Evolutionary conservation across 306 rosid genomes (phyloP).

Genomic region (Prunus mongolica): DNA sequence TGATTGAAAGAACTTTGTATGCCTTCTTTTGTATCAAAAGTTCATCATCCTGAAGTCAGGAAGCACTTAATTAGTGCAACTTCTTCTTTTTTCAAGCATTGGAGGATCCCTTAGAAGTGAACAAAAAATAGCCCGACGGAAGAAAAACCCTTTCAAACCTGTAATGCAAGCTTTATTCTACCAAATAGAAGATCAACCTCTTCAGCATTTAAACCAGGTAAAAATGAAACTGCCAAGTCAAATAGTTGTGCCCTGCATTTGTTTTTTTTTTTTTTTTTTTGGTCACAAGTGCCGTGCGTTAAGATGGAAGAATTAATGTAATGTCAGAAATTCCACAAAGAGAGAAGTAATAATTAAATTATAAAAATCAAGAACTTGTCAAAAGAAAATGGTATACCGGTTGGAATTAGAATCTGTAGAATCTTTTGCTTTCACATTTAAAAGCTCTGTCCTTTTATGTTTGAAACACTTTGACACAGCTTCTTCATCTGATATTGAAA

Average conservation of each 20-base stretch:
- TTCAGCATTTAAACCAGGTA: conserved; percentile 61
- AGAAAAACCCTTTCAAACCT: conserved; percentile 48
- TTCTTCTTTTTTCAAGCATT: neutral
- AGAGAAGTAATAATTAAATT: neutral
- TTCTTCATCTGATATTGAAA: conserved; percentile 68
- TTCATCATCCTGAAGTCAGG: conserved; percentile 66
- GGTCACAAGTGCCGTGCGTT: conserved; percentile 44
- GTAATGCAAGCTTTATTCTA: conserved; percentile 62
- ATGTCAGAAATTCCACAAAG: conserved; percentile 5
- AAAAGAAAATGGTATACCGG: conserved; percentile 15
- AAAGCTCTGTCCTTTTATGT: conserved; percentile 48
- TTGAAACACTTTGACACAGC: conserved; percentile 50
- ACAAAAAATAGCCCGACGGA: neutral
- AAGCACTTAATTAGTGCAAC: conserved; percentile 10
- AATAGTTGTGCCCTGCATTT: conserved; percentile 57
- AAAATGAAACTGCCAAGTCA: conserved; percentile 73
- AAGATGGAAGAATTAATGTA: conserved; percentile 22
- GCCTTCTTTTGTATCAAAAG: conserved; percentile 93
- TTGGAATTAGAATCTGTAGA: conserved; percentile 35
- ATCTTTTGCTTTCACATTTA: conserved; percentile 30
- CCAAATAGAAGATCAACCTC: conserved; percentile 52
- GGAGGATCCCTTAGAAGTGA: conserved; percentile 5
- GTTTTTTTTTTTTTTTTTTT: too few relatives aligned
- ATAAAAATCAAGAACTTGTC: neutral
- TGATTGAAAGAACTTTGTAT: conserved; percentile 75